A percentile compares a stretch with the other conserved stretches of the same genome.
Conservation (phyloP, 495 filamentous ascomycete genomes). For the Penicillium diatomitis region DNA sequence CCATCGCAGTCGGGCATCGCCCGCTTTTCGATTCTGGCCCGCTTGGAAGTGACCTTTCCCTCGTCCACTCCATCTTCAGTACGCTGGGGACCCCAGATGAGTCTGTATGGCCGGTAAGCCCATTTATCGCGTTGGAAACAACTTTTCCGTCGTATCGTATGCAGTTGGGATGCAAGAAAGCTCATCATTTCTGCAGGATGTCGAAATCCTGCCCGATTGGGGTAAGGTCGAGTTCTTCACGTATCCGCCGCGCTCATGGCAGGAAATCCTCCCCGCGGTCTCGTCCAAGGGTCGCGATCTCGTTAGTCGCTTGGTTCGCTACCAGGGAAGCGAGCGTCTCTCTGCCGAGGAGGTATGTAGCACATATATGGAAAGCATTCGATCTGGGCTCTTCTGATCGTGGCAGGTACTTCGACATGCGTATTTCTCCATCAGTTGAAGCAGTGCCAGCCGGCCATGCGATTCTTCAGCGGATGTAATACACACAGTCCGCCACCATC, state of each 20-base stretch:
- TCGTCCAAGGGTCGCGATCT: slow-evolving; percentile 44
- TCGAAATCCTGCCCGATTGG: slow-evolving; percentile 50
- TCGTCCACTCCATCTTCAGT: slow-evolving; percentile 85
- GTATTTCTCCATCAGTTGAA: slow-evolving; percentile 24
- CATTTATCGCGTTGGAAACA: background rate
- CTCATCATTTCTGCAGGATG: slow-evolving; percentile 32
- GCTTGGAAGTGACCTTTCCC: slow-evolving; percentile 81
- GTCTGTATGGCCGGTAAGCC: slow-evolving; percentile 64
- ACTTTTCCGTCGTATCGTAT: background rate
- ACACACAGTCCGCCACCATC: no score
- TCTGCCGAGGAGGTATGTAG: slow-evolving; percentile 41
- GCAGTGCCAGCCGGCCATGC: background rate
- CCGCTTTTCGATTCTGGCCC: slow-evolving; percentile 79
- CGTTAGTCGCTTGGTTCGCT: slow-evolving; percentile 44
- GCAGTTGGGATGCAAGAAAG: no score
- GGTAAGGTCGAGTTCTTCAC: slow-evolving; percentile 54
- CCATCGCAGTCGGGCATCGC: slow-evolving; percentile 33
- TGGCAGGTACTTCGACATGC: slow-evolving; percentile 29
- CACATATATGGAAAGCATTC: background rate
- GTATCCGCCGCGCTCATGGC: slow-evolving; percentile 45
- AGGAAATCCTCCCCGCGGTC: slow-evolving; percentile 39
- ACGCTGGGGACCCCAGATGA: slow-evolving; percentile 75
- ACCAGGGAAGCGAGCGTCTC: slow-evolving; percentile 45
- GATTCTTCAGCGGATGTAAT: background rate
- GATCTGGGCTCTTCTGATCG: slow-evolving; percentile 8